Percentiles rank a stretch among this genome's conserved stretches.
Evolutionary conservation across 345 rosid species (phyloP).

Genomic region (Pistacia integerrima): DNA sequence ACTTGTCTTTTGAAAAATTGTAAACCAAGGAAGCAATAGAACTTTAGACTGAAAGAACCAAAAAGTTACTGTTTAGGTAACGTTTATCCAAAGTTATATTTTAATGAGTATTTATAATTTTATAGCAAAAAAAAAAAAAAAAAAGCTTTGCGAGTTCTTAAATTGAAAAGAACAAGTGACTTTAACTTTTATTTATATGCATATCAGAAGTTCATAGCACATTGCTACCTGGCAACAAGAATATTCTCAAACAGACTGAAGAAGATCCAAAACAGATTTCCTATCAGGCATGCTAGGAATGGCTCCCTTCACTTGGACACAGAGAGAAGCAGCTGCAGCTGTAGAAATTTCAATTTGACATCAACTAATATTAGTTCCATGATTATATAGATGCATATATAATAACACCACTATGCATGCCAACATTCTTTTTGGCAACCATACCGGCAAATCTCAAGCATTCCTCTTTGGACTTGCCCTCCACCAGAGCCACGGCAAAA

Average conservation of each 20-base stretch:
- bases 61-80: background rate
- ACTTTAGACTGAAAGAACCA: background rate
- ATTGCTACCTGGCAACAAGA: background rate
- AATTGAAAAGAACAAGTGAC: slow-evolving; percentile 4
- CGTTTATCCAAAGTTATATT: background rate
- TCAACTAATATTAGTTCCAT: background rate
- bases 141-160: background rate
- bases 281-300: slow-evolving; percentile 93
- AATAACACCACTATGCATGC: too few species aligned
- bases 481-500: slow-evolving; percentile 89
- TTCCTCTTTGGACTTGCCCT: slow-evolving; percentile 74
- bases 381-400: background rate
- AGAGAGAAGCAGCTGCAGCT: slow-evolving; percentile 98
- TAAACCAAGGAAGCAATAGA: background rate
- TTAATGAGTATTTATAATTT: slow-evolving; percentile 2
- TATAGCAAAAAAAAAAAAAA: background rate
- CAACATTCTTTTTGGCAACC: background rate
- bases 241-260: slow-evolving; percentile 41
- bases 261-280: slow-evolving; percentile 61
- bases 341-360: slow-evolving; percentile 11
- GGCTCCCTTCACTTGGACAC: slow-evolving; percentile 95
- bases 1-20: background rate
- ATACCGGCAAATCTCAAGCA: slow-evolving; percentile 92
- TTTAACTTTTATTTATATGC: background rate
- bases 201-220: background rate